These are phyloP conservation scores for Fonsecaea nubica DNA, from an alignment of 2,329 filamentous ascomycete genomes.

Conservation along the genomic window DNA sequence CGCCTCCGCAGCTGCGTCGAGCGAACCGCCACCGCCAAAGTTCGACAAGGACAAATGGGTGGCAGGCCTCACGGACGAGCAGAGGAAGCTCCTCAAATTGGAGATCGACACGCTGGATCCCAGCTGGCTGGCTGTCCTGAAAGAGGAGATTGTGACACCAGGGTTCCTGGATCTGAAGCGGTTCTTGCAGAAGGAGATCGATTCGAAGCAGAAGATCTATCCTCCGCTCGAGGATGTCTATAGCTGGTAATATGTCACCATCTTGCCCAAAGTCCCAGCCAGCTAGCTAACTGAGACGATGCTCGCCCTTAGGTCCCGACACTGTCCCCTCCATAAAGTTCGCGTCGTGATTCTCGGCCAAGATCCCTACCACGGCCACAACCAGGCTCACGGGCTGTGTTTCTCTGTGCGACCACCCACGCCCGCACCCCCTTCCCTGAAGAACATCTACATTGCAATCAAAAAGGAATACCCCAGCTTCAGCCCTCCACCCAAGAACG, in stretches of 20 bases:
- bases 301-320: conserved; percentile 74
- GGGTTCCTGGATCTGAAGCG: conserved; percentile 88
- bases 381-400: conserved; percentile 94
- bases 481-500: conserved; percentile 73
- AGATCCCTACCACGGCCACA: conserved; percentile 94
- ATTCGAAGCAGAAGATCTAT: conserved; percentile 77
- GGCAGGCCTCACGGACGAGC: conserved; percentile 77
- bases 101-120: conserved; percentile 93
- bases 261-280: not conserved
- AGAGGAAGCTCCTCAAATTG: conserved; percentile 79
- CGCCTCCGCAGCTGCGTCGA: conserved; percentile 30
- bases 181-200: conserved; percentile 80
- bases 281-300: conserved; percentile 7
- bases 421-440: conserved; percentile 83
- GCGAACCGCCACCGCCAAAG: conserved; percentile 50
- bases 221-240: conserved; percentile 90
- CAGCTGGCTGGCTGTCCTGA: conserved; percentile 87
- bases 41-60: conserved; percentile 94
- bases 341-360: conserved; percentile 94
- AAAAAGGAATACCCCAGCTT: conserved; percentile 88
- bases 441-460: conserved; percentile 90
- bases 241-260: conserved; percentile 72
- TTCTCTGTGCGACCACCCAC: conserved; percentile 94
- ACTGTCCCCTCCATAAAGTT: conserved; percentile 85
- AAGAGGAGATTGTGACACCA: conserved; percentile 78